Percentiles rank a stretch among this genome's conserved stretches.
phyloP scores from a whole-genome alignment of 2,329 filamentous ascomycete genomes.

The Ascochyta clinopodiicola region DNA sequence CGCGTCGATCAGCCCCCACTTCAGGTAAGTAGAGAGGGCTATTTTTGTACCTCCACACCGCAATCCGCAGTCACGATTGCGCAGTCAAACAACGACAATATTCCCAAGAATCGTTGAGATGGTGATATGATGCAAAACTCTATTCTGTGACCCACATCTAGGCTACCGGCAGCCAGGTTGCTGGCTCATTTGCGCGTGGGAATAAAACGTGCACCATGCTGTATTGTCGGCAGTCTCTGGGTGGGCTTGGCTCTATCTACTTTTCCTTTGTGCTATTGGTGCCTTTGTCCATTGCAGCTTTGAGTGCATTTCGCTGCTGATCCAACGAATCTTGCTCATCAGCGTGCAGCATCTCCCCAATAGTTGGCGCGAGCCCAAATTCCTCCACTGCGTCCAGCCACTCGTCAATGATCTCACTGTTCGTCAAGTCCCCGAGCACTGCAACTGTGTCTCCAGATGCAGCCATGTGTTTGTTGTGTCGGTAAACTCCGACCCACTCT shows the following conservation, averaged over 20 bases:
- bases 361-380: background rate
- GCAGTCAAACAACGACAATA: slow-evolving; percentile 2
- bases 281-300: no score
- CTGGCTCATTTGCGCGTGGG: background rate
- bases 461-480: background rate
- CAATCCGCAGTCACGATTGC: slow-evolving; percentile 9
- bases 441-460: background rate
- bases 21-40: background rate
- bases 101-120: slow-evolving; percentile 3
- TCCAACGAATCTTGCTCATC: background rate
- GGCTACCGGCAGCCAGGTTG: slow-evolving; percentile 6
- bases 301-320: no score
- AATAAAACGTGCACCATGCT: no score
- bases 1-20: slow-evolving; percentile 16
- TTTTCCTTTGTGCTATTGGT: no score
- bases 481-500: slow-evolving; percentile 10
- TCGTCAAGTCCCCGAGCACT: background rate
- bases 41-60: slow-evolving; percentile 17
- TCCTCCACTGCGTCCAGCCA: background rate
- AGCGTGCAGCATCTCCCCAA: background rate
- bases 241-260: no score
- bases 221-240: no score
- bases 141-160: background rate
- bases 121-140: slow-evolving; percentile 1
- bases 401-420: background rate